phyloP scores from a whole-genome alignment of 768 basidiomycete genomes.

The Phaeotremella skinneri region DNA sequence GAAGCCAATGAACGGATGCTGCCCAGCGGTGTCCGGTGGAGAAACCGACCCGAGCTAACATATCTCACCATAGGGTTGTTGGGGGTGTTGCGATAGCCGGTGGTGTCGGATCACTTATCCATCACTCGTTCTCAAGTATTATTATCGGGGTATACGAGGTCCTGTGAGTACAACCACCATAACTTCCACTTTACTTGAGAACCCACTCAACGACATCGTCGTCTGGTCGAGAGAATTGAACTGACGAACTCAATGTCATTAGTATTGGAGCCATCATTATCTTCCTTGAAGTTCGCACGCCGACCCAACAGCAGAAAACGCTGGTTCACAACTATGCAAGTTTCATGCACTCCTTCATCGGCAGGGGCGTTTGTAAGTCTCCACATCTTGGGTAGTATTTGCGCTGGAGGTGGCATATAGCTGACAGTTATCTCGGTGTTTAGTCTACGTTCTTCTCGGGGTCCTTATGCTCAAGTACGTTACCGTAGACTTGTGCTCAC shows the following conservation, averaged over 20 bases:
- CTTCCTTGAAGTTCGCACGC: conserved; percentile 47
- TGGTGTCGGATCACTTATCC: conserved; percentile 46
- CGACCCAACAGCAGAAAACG: conserved; percentile 48
- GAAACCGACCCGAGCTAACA: not conserved
- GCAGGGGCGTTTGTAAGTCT: conserved; percentile 52
- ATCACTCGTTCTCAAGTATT: conserved; percentile 50
- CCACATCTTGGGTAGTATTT: not conserved
- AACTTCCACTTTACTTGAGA: not conserved
- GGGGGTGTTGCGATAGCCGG: conserved; percentile 47
- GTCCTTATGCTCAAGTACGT: conserved; percentile 50
- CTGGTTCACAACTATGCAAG: conserved; percentile 50
- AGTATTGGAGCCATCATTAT: conserved; percentile 46
- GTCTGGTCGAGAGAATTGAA: not conserved
- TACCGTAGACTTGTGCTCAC: conserved; percentile 3
- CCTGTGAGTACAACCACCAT: conserved; percentile 37
- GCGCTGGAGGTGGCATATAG: conserved; percentile 6
- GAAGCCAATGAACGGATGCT: not conserved
- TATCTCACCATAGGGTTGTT: conserved; percentile 23
- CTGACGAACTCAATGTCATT: not conserved
- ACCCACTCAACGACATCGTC: not conserved
- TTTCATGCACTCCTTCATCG: conserved; percentile 51
- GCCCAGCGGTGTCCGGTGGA: not conserved
- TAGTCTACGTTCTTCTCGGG: conserved; percentile 49
- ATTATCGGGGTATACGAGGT: conserved; percentile 51
- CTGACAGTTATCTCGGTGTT: not conserved